These are phyloP conservation scores for Paradendryphiella salina DNA, from an alignment of 2,329 filamentous ascomycete genomes.

Conservation along the genomic window DNA sequence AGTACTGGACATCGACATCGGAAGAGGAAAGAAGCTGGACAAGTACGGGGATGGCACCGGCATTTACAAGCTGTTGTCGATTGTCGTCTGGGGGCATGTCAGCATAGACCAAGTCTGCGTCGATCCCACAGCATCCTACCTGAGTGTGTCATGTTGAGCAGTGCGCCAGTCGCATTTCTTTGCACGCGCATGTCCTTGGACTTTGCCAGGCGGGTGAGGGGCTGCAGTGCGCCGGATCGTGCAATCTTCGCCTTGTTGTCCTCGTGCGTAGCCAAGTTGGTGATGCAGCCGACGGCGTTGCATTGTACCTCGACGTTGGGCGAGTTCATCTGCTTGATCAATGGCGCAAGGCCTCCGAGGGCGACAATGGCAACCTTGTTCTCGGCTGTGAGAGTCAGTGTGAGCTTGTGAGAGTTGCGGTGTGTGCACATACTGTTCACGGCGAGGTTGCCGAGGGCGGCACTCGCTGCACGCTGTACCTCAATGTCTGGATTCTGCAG, in stretches of 20 bases:
- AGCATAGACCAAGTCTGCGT: slow-evolving; percentile 14
- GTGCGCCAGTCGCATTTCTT: slow-evolving; percentile 91
- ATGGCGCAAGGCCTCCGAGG: slow-evolving; percentile 82
- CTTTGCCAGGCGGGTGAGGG: slow-evolving; percentile 88
- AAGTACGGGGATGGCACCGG: slow-evolving; percentile 95
- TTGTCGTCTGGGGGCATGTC: slow-evolving; percentile 74
- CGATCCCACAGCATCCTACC: slow-evolving; percentile 59
- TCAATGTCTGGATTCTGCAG: slow-evolving; percentile 95
- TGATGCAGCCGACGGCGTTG: slow-evolving; percentile 98
- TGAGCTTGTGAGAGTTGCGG: slow-evolving; percentile 2
- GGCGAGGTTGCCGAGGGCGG: slow-evolving; percentile 90
- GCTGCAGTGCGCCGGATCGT: slow-evolving; percentile 86
- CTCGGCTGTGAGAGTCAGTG: slow-evolving; percentile 70
- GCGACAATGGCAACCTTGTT: slow-evolving; percentile 98
- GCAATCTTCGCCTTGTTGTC: slow-evolving; percentile 99
- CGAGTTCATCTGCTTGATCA: slow-evolving; percentile 98
- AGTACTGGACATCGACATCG: slow-evolving; percentile 98
- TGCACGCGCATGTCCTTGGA: slow-evolving; percentile 99
- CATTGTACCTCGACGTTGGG: slow-evolving; percentile 98
- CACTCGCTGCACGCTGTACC: slow-evolving; percentile 94
- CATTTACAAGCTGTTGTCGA: slow-evolving; percentile 93
- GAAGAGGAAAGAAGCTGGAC: slow-evolving; percentile 90
- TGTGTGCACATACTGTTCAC: slow-evolving; percentile 74
- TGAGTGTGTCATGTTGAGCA: slow-evolving; percentile 99
- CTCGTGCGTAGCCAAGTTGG: slow-evolving; percentile 95